Base-by-base conservation (phyloP, 352 stramenopile species). In the Globisporangium megalacanthum region DNA sequence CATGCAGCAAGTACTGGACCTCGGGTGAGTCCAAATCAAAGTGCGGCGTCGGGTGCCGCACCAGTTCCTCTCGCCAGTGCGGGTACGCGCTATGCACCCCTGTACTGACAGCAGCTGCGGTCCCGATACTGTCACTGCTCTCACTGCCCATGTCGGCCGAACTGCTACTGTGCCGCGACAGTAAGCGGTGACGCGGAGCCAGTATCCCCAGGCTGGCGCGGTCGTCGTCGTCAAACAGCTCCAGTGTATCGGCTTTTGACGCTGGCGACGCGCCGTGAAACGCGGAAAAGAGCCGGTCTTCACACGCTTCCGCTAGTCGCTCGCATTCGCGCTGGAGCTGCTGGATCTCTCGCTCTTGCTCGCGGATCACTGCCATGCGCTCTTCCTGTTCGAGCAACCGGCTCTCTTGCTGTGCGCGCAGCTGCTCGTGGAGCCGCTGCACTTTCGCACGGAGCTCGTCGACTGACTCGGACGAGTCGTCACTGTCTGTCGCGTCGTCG, bases 11-110 rank as follows among this genome's bases (percentile, higher is more conserved):
- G 37, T 90, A 91, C 15, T 77, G 68, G n/a, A 93, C 77, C 49
- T 91, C 83, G 4, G 77, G 75, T 19, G 80, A 91, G 46, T 90
- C 66, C 42, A 93, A 41, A 39, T 86, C 75, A 53, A 93, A 93
- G 39, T 74, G 68, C 25, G 80, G 83, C 41, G 80, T 91, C 49
- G 83, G 83, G 53, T 89, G 79, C 5, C 79, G 78, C 35, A 88
- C 65, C 9, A 83, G 59, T 54, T 90, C 83, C 65, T 90, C 79
- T 0, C 65, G 60, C 83, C 83, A 92, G 31, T 56, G 10, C 39
- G 47, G 17, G 36, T 53, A 10, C 25, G 49, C 15, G 58, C 47
- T 22, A 61, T 58, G 14, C 53, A 56, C 42, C 53, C 48, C 10
- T 61, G 15, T 44, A n/a, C 29, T 36, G 49, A 20, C 25, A 49